phyloP scores from a whole-genome alignment of 495 filamentous ascomycete genomes.

The Xylaria longipes region DNA sequence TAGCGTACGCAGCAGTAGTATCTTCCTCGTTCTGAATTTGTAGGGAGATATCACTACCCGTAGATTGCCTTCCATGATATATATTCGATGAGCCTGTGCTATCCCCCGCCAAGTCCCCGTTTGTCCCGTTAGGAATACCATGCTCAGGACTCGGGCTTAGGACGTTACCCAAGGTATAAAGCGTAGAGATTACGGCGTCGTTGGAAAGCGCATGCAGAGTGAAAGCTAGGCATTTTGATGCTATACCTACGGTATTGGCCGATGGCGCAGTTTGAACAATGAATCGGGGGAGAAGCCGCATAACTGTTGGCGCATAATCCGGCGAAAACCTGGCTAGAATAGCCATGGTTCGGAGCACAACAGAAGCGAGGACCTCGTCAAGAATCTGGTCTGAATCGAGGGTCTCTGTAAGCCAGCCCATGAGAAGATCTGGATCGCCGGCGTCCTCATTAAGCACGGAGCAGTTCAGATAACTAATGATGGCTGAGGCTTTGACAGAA shows the following conservation, averaged over 20 bases:
- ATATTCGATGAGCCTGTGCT: constrained; percentile 46
- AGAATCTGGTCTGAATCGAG: constrained; percentile 84
- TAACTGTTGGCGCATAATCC: constrained; percentile 73
- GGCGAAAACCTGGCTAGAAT: constrained; percentile 77
- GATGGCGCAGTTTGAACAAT: constrained; percentile 80
- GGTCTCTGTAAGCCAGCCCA: constrained; percentile 84
- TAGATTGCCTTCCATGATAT: constrained; percentile 62
- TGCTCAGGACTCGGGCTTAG: constrained; percentile 71
- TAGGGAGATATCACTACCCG: constrained; percentile 80
- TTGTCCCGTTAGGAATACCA: constrained; percentile 43
- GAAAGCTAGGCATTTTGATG: constrained; percentile 80
- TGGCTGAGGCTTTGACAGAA: constrained; percentile 78
- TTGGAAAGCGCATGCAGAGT: constrained; percentile 81
- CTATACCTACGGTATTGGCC: constrained; percentile 69
- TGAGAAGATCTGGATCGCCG: constrained; percentile 79
- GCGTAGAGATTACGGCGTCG: constrained; percentile 90
- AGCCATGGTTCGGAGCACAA: constrained; percentile 80
- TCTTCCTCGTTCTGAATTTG: constrained; percentile 76
- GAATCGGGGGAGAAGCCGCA: constrained; percentile 81
- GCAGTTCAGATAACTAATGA: constrained; percentile 88
- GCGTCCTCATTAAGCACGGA: constrained; percentile 77
- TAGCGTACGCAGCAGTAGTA: constrained; percentile 70
- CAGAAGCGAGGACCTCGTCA: constrained; percentile 72
- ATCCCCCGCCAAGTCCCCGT: constrained; percentile 44
- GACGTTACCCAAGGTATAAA: constrained; percentile 94